phyloP scores from a whole-genome alignment of 1,284 basidiomycete species.

The Vanrija sp. region DNA sequence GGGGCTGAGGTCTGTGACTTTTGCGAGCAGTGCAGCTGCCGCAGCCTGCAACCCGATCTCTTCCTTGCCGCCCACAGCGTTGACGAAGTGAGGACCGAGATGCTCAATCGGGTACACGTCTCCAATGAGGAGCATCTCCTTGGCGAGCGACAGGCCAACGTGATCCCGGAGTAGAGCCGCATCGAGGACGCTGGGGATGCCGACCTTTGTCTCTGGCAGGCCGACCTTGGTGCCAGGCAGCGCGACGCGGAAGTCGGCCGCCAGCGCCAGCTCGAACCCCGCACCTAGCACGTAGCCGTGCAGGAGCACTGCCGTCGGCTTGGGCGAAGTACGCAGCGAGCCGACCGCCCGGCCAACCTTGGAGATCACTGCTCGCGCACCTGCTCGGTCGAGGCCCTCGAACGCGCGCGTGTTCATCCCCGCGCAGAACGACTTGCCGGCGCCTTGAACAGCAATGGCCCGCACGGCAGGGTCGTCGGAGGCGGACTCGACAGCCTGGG shows the following conservation, averaged over 20 bases:
- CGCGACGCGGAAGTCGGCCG: constrained; percentile 13
- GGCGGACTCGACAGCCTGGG: constrained; percentile 7
- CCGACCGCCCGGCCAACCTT: constrained; percentile 12
- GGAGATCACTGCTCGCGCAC: constrained; percentile 4
- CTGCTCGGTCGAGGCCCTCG: constrained; percentile 1
- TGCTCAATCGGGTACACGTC: constrained; percentile 11
- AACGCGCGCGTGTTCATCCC: constrained; percentile 19
- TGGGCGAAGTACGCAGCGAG: constrained; percentile 7
- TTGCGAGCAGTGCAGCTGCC: background rate
- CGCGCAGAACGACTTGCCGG: constrained; percentile 10
- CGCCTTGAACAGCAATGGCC: constrained; percentile 12
- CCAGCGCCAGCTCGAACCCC: constrained; percentile 20
- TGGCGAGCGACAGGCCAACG: constrained; percentile 9
- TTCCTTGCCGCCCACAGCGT: background rate
- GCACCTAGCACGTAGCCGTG: constrained; percentile 16
- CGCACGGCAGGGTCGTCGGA: constrained; percentile 3
- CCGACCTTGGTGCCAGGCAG: constrained; percentile 1
- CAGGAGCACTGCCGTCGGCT: constrained; percentile 16
- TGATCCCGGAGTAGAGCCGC: constrained; percentile 13
- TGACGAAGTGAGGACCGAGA: constrained; percentile 7
- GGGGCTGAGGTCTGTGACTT: constrained; percentile 14
- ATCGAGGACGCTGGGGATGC: constrained; percentile 15
- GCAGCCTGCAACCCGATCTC: background rate
- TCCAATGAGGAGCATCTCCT: constrained; percentile 18
- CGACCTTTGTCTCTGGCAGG: constrained; percentile 19